Evolutionary conservation across 2,329 filamentous ascomycete genomes (phyloP).

Genomic region (Myotisia sp.): DNA sequence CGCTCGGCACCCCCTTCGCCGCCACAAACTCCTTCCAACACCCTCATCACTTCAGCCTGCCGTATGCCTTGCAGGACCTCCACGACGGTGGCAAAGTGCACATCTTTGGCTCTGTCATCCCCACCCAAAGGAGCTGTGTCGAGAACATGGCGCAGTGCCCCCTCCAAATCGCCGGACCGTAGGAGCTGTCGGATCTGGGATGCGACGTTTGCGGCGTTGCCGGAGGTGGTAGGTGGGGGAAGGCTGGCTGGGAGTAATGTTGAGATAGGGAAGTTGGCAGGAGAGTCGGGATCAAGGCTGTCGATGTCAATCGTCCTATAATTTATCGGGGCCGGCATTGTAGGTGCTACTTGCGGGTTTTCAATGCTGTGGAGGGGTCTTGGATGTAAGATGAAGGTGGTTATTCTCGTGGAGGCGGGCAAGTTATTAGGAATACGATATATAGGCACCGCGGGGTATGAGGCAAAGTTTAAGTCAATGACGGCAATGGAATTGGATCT

Average conservation of each 20-base stretch:
- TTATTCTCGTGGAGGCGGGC: too few species aligned
- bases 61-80: constrained; percentile 95
- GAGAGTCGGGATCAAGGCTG: constrained; percentile 75
- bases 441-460: too few species aligned
- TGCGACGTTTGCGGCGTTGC: constrained; percentile 63
- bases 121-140: constrained; percentile 63
- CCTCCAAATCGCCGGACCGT: constrained; percentile 73
- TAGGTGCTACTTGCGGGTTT: constrained; percentile 5
- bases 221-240: constrained; percentile 54
- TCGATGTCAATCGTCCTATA: constrained; percentile 91
- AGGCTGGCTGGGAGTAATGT: constrained; percentile 63
- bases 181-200: constrained; percentile 77
- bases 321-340: constrained; percentile 38
- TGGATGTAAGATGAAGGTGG: too few species aligned
- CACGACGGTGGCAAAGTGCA: constrained; percentile 73
- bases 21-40: constrained; percentile 67
- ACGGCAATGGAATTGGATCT: too few species aligned
- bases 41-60: constrained; percentile 83
- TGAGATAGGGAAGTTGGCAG: constrained; percentile 77
- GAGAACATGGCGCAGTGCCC: constrained; percentile 67
- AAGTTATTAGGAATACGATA: too few species aligned
- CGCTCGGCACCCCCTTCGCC: constrained; percentile 69
- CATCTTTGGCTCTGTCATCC: constrained; percentile 50
- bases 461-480: too few species aligned
- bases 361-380: constrained; percentile 2